Evolutionary conservation across 177 flowering plant species (phyloP), one percentile per base, ranked within the genome.

Genomic region (Telopea speciosissima): DNA sequence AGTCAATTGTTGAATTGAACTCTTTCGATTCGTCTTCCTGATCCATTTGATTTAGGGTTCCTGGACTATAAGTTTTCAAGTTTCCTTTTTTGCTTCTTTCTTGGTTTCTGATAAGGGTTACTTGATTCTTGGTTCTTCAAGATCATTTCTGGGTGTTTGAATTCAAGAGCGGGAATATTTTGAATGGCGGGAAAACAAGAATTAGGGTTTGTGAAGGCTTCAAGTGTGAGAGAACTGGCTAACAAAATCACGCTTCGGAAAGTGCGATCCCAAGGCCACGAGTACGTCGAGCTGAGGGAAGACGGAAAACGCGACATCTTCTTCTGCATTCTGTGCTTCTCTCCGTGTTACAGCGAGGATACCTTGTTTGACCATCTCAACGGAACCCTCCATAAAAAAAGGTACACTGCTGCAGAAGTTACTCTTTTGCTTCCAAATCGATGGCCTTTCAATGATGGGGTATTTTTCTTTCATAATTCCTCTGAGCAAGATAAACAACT

Each of bases 371-470:
- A 86, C 77, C 99, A 95, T 74, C 78, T 95, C 70, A 82, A 74
- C 23, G 99, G 99, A 40, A 83, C 76, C 77, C 82, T 86, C 33
- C 99, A 95, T 73, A 69, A 65, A n/a, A 77, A 82, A 76, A 88
- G 88, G 76, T 81, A 78, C 56, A 76, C 83, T 62, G 73, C 83
- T 72, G 98, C 96, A 1, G 83, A 88, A 77, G 74, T 77, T 65
- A 93, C 99, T 8, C 83, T 95, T 24, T 65, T 93, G 16, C 81
- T 82, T 25, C 78, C 85, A 10, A 89, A 86, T 62, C 99, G 97
- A 0, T 95, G 96, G 96, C 99, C 99, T 54, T 95, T 95, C 61
- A 86, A 81, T 84, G 99, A 95, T 79, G 99, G 99, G 26, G 80
- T 89, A 68, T 72, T 83, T 63, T 95, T 95, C 89, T 93, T 93